Evolutionary conservation across 352 stramenopile species (phyloP), one percentile per base, ranked within the genome.

Genomic region (Phytophthora cactorum): DNA sequence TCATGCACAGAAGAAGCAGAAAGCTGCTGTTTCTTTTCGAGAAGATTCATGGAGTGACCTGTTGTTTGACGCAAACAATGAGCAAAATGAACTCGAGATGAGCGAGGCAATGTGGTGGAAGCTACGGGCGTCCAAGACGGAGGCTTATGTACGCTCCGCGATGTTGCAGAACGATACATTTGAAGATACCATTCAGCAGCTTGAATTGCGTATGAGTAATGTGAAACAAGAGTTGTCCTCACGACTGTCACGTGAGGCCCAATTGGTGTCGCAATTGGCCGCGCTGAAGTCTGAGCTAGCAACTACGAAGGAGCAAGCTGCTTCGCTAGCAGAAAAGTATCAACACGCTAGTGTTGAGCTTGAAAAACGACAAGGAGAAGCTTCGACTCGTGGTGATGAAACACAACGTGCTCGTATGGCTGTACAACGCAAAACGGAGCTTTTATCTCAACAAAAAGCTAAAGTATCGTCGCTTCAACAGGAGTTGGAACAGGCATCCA

Each of bases 371-470:
- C 52, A 82, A 52, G 63, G 62, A 3, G 69, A 72, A 39, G 36
- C 29, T 0, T 63, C 59, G 5, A 66, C n/a, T 10, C 53, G 59
- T 8, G 65, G 75, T 4, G 60, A 71, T 9, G 78, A 89, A 58
- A 50, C 61, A 2, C 50, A 66, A 39, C 75, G 80, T 2, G 11
- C 79, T 14, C 76, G 78, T 15, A 53, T 68, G 22, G 68, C 79
- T 10, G 25, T 82, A 4, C 76, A 88, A 52, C 76, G 82, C 3
- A 90, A 90, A 52, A 72, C 69, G 4, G 79, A 90, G 31, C 52
- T 90, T 15, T 54, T 89, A 4, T 44, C 50, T 0, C 59, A 73
- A n/a, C 77, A 83, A 39, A 90, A 86, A 51, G 8, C 9, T 0
- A 84, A 79, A 41, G 51, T 64, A 1, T 58, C 70, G 0, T 61